A percentile compares a stretch with the other conserved stretches of the same genome.
These are phyloP conservation scores for Aspergillus mulundensis DNA, from an alignment of 495 filamentous ascomycete genomes.

Conservation along the genomic window DNA sequence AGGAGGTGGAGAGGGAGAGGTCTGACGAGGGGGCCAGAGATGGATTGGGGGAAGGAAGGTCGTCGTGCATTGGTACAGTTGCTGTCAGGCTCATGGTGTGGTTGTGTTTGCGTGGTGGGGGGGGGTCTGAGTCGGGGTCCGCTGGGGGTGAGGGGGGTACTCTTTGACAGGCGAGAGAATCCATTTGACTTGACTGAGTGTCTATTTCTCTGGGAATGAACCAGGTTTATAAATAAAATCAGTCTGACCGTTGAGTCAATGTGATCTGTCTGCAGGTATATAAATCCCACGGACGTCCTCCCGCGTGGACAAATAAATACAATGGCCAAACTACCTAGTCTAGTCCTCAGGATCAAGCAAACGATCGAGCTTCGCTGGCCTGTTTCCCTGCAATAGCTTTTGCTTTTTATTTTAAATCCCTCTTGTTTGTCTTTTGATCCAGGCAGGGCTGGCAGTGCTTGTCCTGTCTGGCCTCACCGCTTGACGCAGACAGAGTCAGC, in stretches of 20 bases:
- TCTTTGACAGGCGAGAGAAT: not conserved
- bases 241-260: not conserved
- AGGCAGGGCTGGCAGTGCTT: not conserved
- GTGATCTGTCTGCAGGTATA: constrained; percentile 1
- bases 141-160: not conserved
- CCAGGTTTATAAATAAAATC: not conserved
- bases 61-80: not conserved
- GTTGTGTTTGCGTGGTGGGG: not conserved
- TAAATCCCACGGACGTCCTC: not conserved
- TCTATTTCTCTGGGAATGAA: not conserved
- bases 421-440: not conserved
- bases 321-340: not conserved
- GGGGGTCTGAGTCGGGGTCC: not conserved
- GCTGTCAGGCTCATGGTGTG: not conserved
- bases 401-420: not conserved
- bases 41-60: not conserved
- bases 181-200: not conserved
- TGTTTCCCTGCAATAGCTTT: not conserved
- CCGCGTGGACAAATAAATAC: not conserved
- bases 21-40: not conserved
- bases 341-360: not conserved
- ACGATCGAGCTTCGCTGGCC: constrained; percentile 1
- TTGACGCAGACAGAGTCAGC: not conserved
- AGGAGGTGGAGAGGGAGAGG: not conserved
- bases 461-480: constrained; percentile 7